These are phyloP conservation scores for Sporisorium sorghi DNA, from an alignment of 1,284 basidiomycete genomes.

Conservation along the genomic window DNA sequence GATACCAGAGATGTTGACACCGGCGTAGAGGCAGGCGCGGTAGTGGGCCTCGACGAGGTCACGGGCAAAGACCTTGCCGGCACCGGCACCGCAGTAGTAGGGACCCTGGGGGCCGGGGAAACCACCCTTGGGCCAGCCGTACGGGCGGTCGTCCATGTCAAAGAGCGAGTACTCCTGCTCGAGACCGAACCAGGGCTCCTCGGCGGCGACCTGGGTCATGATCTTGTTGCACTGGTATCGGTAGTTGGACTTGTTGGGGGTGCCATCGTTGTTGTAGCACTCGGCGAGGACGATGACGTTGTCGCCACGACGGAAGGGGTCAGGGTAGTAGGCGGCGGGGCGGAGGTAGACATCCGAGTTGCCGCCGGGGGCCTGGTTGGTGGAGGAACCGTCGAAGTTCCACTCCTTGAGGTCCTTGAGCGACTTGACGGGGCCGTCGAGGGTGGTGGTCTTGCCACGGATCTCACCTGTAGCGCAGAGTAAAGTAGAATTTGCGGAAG, in stretches of 20 bases:
- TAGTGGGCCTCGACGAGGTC: conserved; percentile 99
- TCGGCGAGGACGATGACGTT: conserved; percentile 75
- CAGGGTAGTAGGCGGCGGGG: conserved; percentile 96
- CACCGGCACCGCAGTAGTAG: conserved; percentile 99
- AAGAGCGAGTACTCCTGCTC: conserved; percentile 99
- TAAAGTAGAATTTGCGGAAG: neutral
- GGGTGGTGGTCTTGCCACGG: conserved; percentile 73
- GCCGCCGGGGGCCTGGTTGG: conserved; percentile 78
- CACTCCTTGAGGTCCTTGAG: conserved; percentile 83
- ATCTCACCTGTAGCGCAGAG: conserved; percentile 45
- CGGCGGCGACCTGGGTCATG: conserved; percentile 62
- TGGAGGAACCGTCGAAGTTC: conserved; percentile 89
- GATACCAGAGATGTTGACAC: conserved; percentile 98
- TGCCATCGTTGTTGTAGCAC: conserved; percentile 98
- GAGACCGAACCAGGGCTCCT: conserved; percentile 93
- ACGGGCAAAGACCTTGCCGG: conserved; percentile 97
- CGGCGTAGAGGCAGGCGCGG: conserved; percentile 92
- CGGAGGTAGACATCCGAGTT: conserved; percentile 99
- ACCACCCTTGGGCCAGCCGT: conserved; percentile 88
- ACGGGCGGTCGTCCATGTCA: conserved; percentile 89
- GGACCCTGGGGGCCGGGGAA: conserved; percentile 99
- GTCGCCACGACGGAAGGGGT: conserved; percentile 98
- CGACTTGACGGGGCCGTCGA: conserved; percentile 80
- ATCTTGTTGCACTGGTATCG: conserved; percentile 66
- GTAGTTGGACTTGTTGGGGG: conserved; percentile 96